phyloP scores from a whole-genome alignment of 148 eudicot genomes.

The Cornus suecica region DNA sequence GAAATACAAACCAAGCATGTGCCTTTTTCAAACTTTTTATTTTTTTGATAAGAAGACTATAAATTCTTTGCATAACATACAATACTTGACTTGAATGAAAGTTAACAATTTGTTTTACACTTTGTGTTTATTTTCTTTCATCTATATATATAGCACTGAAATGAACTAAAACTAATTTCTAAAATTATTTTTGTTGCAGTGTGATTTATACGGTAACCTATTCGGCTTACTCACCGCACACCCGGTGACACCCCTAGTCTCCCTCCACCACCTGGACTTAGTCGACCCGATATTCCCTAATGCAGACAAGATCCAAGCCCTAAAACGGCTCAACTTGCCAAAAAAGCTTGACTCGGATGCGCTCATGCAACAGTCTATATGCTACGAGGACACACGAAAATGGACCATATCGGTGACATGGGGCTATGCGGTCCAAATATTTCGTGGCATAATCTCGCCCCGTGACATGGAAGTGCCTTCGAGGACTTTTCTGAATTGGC shows the following conservation, averaged over 20 bases:
- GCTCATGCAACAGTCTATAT: constrained; percentile 61
- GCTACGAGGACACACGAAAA: constrained; percentile 38
- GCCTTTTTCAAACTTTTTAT: too few species aligned
- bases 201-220: constrained; percentile 40
- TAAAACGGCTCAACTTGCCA: constrained; percentile 29
- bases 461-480: constrained; percentile 43
- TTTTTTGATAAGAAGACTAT: too few species aligned
- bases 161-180: too few species aligned
- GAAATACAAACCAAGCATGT: too few species aligned
- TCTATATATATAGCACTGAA: too few species aligned
- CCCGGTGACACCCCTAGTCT: constrained; percentile 47
- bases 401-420: constrained; percentile 72
- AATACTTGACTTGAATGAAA: too few species aligned
- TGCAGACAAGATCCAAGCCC: constrained; percentile 26
- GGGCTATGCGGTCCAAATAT: constrained; percentile 59
- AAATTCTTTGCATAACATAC: too few species aligned
- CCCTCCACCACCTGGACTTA: constrained; percentile 49
- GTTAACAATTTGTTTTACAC: too few species aligned
- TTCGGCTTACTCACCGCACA: constrained; percentile 55
- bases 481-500: constrained; percentile 48
- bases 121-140: too few species aligned
- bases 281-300: constrained; percentile 50
- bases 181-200: too few species aligned
- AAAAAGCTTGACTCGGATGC: constrained; percentile 42
- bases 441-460: constrained; percentile 30